Percentiles rank a stretch among this genome's conserved stretches.
These are phyloP conservation scores for Adansonia gregorii DNA, from an alignment of 441 rosid species.

Conservation along the genomic window DNA sequence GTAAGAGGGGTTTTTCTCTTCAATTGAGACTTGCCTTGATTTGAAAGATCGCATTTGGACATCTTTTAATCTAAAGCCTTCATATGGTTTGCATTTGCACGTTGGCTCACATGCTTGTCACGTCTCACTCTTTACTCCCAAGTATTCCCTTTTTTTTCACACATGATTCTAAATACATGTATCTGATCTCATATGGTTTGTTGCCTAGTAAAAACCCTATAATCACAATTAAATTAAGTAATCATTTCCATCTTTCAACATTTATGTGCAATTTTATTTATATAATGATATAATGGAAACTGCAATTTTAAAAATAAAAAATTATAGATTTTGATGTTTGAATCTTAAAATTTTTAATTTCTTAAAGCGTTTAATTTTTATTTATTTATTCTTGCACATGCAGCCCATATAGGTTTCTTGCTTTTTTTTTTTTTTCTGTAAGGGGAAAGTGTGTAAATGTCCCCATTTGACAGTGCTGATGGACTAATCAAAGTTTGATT, in stretches of 20 bases:
- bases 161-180: constrained; percentile 29
- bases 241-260: background rate
- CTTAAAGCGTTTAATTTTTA: background rate
- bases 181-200: constrained; percentile 29
- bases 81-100: constrained; percentile 75
- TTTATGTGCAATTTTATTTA: background rate
- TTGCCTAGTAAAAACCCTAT: constrained; percentile 28
- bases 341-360: background rate
- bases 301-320: too few species aligned
- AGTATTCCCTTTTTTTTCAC: constrained; percentile 33
- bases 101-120: constrained; percentile 42
- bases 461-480: constrained; percentile 21
- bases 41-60: constrained; percentile 22
- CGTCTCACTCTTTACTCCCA: constrained; percentile 47
- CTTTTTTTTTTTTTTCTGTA: background rate
- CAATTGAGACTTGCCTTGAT: constrained; percentile 25
- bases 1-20: background rate
- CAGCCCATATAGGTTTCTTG: constrained; percentile 15
- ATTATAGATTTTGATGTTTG: too few species aligned
- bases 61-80: constrained; percentile 29
- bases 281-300: too few species aligned
- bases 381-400: constrained; percentile 24
- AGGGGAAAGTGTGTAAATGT: constrained; percentile 21
- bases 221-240: background rate
- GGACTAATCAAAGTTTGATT: constrained; percentile 24